Conservation (phyloP, 768 basidiomycete species). For the Pulveroboletus sp. region DNA sequence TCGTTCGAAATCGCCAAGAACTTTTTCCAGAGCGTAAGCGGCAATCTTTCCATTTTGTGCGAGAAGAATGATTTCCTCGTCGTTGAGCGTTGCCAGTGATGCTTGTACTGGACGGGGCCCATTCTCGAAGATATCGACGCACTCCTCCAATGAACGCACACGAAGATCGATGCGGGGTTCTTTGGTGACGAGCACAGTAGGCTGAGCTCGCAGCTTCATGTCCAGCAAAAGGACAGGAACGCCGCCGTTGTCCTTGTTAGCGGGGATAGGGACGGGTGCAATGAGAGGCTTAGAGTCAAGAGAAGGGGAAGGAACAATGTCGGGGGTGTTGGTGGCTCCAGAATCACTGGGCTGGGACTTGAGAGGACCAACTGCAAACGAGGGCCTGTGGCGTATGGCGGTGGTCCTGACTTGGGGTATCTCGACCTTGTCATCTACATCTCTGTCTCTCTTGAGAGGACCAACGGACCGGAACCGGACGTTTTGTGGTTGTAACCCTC, state of each 20-base stretch:
- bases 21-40: slow-evolving; percentile 94
- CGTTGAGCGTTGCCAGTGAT: slow-evolving; percentile 63
- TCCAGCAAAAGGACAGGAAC: slow-evolving; percentile 30
- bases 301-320: slow-evolving; percentile 14
- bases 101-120: slow-evolving; percentile 60
- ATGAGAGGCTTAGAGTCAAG: slow-evolving; percentile 15
- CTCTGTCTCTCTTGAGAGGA: slow-evolving; percentile 17
- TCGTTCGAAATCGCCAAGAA: slow-evolving; percentile 82
- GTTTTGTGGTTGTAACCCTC: slow-evolving; percentile 28
- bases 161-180: slow-evolving; percentile 11
- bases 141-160: slow-evolving; percentile 67
- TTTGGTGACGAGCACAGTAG: slow-evolving; percentile 11
- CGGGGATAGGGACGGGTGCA: slow-evolving; percentile 24
- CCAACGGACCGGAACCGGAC: slow-evolving; percentile 30
- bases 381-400: slow-evolving; percentile 15
- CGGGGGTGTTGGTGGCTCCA: slow-evolving; percentile 16
- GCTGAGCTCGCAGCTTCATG: slow-evolving; percentile 33
- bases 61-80: slow-evolving; percentile 90
- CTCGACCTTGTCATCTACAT: slow-evolving; percentile 21
- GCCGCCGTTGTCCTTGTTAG: slow-evolving; percentile 17
- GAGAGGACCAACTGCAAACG: slow-evolving; percentile 27
- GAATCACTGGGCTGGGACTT: slow-evolving; percentile 14
- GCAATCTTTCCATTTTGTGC: slow-evolving; percentile 91
- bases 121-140: slow-evolving; percentile 76
- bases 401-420: slow-evolving; percentile 10